These are phyloP conservation scores for Paramecium bursaria DNA, from an alignment of 73 alveolate genomes.

Conservation along the genomic window DNA sequence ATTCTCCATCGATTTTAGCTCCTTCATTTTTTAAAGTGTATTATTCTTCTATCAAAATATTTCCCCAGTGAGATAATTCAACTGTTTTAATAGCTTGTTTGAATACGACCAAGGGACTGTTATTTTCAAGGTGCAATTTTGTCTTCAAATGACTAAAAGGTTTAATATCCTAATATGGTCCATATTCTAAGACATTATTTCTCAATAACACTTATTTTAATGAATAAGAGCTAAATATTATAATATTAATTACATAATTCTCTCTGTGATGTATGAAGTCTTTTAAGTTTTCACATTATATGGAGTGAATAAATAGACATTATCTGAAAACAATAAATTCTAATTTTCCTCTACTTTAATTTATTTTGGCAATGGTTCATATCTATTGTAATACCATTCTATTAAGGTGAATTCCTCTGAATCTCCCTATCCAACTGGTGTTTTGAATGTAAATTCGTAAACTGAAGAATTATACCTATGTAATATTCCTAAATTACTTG, in stretches of 20 bases:
- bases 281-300: slow-evolving; percentile 77
- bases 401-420: slow-evolving; percentile 26
- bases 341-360: slow-evolving; percentile 88
- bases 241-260: slow-evolving; percentile 66
- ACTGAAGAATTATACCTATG: slow-evolving; percentile 66
- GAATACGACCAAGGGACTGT: slow-evolving; percentile 86
- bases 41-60: slow-evolving; percentile 89
- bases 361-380: slow-evolving; percentile 81
- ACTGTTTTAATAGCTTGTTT: slow-evolving; percentile 84
- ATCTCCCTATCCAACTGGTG: slow-evolving; percentile 42
- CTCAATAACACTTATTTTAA: slow-evolving; percentile 73
- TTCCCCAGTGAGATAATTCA: slow-evolving; percentile 99
- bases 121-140: slow-evolving; percentile 80
- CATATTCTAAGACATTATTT: slow-evolving; percentile 77
- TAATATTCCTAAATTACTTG: no score
- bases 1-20: slow-evolving; percentile 94
- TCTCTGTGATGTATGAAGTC: slow-evolving; percentile 62
- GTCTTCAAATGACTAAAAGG: slow-evolving; percentile 71
- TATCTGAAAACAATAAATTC: slow-evolving; percentile 79
- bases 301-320: slow-evolving; percentile 80
- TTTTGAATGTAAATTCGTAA: slow-evolving; percentile 52
- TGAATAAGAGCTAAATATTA: slow-evolving; percentile 75
- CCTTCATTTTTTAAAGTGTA: slow-evolving; percentile 89
- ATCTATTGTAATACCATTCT: slow-evolving; percentile 66
- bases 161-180: slow-evolving; percentile 79